These are phyloP conservation scores for Tuber brumale DNA, from an alignment of 495 filamentous ascomycete species.

Conservation along the genomic window DNA sequence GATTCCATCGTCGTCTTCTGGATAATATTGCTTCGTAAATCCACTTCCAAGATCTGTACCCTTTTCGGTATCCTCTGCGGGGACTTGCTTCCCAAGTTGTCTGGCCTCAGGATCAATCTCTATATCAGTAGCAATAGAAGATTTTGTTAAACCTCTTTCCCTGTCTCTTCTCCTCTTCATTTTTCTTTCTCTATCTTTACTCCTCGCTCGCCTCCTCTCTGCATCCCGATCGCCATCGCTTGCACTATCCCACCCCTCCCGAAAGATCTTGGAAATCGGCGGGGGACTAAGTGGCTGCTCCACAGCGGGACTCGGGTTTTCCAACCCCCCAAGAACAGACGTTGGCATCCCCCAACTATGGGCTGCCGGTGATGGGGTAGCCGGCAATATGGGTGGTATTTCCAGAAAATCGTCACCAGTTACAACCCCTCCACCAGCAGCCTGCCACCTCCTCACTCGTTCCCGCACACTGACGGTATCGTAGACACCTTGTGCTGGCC, in stretches of 20 bases:
- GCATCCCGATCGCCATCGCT: constrained; percentile 37
- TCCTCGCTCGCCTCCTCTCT: constrained; percentile 31
- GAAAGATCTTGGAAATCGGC: constrained; percentile 27
- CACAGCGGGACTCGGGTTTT: background rate
- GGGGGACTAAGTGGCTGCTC: constrained; percentile 33
- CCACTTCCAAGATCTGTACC: constrained; percentile 6
- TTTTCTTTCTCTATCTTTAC: constrained; percentile 39
- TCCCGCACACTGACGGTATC: constrained; percentile 51
- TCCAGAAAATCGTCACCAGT: constrained; percentile 34
- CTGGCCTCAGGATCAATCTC: constrained; percentile 17
- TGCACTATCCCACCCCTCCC: constrained; percentile 40
- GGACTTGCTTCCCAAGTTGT: constrained; percentile 11
- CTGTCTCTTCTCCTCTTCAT: constrained; percentile 36
- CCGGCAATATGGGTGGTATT: constrained; percentile 37
- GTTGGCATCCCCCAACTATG: constrained; percentile 20
- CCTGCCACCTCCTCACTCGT: constrained; percentile 40
- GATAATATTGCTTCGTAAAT: background rate
- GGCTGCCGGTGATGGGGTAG: constrained; percentile 32
- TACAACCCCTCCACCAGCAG: constrained; percentile 40
- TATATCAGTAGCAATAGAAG: constrained; percentile 25
- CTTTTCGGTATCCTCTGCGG: constrained; percentile 14
- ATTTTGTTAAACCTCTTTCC: constrained; percentile 26
- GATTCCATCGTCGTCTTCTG: constrained; percentile 40
- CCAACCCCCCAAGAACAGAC: constrained; percentile 9
- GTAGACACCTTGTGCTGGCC: constrained; percentile 48